Evolutionary conservation across 2,329 filamentous ascomycete species (phyloP).

Genomic region (Talaromyces sp.): DNA sequence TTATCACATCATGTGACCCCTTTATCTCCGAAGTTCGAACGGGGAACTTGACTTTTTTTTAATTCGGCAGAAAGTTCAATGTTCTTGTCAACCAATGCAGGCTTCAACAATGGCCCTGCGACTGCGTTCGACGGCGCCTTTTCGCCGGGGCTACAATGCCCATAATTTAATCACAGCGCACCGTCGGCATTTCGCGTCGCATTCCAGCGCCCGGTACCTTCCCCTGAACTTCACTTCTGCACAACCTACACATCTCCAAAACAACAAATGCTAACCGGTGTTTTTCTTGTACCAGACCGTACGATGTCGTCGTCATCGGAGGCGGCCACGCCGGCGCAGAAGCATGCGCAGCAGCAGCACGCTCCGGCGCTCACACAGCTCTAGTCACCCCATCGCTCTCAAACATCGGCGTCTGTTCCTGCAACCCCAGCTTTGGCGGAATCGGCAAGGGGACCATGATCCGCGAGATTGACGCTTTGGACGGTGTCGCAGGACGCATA

Average conservation of each 20-base stretch:
- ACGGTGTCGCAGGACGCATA: conserved; percentile 80
- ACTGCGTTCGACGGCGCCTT: conserved; percentile 23
- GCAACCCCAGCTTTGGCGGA: conserved; percentile 96
- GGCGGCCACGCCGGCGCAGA: conserved; percentile 95
- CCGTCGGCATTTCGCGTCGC: conserved; percentile 35
- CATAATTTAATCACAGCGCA: conserved; percentile 18
- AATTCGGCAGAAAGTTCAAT: background rate
- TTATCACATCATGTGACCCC: background rate
- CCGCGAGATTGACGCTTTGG: conserved; percentile 89
- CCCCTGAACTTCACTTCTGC: background rate
- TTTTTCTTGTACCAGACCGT: conserved; percentile 50
- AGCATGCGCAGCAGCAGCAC: conserved; percentile 84
- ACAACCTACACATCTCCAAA: too few relatives aligned
- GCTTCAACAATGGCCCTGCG: conserved; percentile 30
- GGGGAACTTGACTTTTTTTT: background rate
- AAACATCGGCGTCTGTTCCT: conserved; percentile 91
- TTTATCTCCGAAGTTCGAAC: background rate
- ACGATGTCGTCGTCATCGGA: conserved; percentile 92
- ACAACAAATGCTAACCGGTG: background rate
- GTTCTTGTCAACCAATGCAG: background rate
- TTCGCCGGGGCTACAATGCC: conserved; percentile 23
- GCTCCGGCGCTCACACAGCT: conserved; percentile 81
- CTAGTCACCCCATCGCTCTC: conserved; percentile 83
- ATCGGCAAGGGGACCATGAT: conserved; percentile 98
- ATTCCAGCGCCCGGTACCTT: conserved; percentile 34